phyloP scores from a whole-genome alignment of 1,139 yeast species.

The Taphrina pruni region DNA sequence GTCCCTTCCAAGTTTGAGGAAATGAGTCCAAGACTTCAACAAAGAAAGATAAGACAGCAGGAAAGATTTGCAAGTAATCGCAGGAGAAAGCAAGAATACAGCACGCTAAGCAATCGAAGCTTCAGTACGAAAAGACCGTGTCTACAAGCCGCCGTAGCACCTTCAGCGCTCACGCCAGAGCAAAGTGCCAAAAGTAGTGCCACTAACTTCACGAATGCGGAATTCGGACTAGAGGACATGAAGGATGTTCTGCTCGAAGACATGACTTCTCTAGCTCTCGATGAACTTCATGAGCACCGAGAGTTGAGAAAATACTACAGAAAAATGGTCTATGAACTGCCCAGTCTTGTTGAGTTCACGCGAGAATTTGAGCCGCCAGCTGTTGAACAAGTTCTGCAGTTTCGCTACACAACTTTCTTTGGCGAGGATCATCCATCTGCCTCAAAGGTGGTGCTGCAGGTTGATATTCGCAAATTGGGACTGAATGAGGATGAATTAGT shows the following conservation, averaged over 20 bases:
- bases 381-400: conserved; percentile 60
- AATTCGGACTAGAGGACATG: conserved; percentile 7
- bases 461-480: conserved; percentile 62
- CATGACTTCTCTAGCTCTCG: conserved; percentile 32
- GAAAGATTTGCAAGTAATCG: conserved; percentile 22
- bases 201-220: neutral
- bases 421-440: conserved; percentile 76
- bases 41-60: conserved; percentile 36
- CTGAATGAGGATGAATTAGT: conserved; percentile 64
- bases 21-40: conserved; percentile 30
- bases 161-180: neutral
- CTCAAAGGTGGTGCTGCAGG: conserved; percentile 68
- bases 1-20: conserved; percentile 35
- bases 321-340: conserved; percentile 89
- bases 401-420: conserved; percentile 74
- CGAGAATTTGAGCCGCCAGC: conserved; percentile 52
- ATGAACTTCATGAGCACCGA: conserved; percentile 56
- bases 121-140: neutral
- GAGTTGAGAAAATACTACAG: conserved; percentile 62
- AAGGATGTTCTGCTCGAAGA: conserved; percentile 35
- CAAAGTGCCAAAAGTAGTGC: neutral
- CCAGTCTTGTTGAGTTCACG: conserved; percentile 72
- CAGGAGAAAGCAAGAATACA: conserved; percentile 13
- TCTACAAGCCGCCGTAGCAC: too few relatives aligned
- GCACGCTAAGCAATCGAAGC: conserved; percentile 1